Base-by-base conservation (phyloP, 1,284 basidiomycete species). In the Ceratobasidium sp. region DNA sequence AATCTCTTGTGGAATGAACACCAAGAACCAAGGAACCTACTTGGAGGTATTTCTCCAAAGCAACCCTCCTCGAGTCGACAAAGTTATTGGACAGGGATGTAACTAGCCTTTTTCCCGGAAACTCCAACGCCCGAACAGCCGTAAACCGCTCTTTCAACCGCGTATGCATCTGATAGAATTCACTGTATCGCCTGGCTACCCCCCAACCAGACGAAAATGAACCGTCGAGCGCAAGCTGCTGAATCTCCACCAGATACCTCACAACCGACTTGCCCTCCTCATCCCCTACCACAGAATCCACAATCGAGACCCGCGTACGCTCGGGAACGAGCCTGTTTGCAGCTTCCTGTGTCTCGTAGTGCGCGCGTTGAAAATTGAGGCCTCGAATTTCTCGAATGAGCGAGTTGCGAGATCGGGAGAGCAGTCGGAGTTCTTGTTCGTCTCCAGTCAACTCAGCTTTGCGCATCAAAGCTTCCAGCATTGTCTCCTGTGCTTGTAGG, bases 371-470 rank as follows among this genome's bases (percentile, higher is more conserved):
- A 81, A 97, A 97, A 67, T 86, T 85, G 1, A 96, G 83, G 76
- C 95, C 91, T 36, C 94, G 85, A 36, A 95, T 83, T 78, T 98
- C 96, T 58, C 94, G 85, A 43, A 85, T 87, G 79, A 98, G 87
- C 0, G 93, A 88, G 9, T 89, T 85, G 77, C 92, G 92, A 0
- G 94, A 96, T 76, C 89, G 92, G 60, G 85, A 87, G 57, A 98
- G 85, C 23, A 98, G 85, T 70, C 87, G 87, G 28, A 96, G 85
- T 81, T 98, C 96, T 76, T 92, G 89, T 1, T 86, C 88, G 77
- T 95, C 93, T 0, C 96, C 97, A 0, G 94, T 95, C 50, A 98
- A 82, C 78, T 98, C 97, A 0, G 97, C 97, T 80, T 97, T 96
- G 75, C 92, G 90, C 76, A 97, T 92, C 36, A 98, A 83, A 0